Percentiles rank a stretch among this genome's conserved stretches.
These are phyloP conservation scores for Daldinia concentrica DNA, from an alignment of 495 filamentous ascomycete genomes.

Conservation along the genomic window DNA sequence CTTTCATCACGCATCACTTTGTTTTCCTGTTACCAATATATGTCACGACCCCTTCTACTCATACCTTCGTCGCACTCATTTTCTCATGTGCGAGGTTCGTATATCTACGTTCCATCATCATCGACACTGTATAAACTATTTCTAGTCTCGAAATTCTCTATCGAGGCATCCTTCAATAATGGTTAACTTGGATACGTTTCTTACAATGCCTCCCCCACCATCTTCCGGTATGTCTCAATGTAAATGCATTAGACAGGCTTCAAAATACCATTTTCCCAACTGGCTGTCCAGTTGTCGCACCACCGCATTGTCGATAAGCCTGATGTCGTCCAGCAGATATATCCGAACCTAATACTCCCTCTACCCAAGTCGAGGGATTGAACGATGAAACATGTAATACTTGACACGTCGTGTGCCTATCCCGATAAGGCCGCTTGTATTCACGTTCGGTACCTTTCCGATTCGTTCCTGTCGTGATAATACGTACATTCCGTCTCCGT, in stretches of 20 bases:
- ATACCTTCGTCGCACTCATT: not conserved
- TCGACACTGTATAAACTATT: not conserved
- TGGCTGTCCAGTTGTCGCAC: not conserved
- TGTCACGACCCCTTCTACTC: not conserved
- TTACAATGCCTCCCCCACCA: not conserved
- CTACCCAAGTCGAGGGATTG: conserved; percentile 10
- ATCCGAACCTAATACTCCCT: conserved; percentile 8
- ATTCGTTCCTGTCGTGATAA: conserved; percentile 5
- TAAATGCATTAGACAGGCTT: not conserved
- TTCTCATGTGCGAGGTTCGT: not conserved
- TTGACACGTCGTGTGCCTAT: conserved; percentile 12
- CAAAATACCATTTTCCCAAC: not conserved
- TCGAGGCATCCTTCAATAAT: not conserved
- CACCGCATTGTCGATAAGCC: not conserved
- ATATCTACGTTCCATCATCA: not conserved
- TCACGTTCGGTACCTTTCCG: conserved; percentile 7
- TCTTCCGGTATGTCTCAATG: not conserved
- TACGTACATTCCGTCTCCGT: not conserved
- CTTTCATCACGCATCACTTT: not conserved
- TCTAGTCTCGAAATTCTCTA: not conserved
- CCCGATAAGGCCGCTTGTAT: conserved; percentile 6
- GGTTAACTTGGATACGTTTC: not conserved
- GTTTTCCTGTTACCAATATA: not conserved
- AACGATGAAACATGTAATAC: conserved; percentile 5
- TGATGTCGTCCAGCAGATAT: conserved; percentile 14